These are phyloP conservation scores for Kandelia obovata DNA, from an alignment of 345 rosid genomes.

Conservation along the genomic window DNA sequence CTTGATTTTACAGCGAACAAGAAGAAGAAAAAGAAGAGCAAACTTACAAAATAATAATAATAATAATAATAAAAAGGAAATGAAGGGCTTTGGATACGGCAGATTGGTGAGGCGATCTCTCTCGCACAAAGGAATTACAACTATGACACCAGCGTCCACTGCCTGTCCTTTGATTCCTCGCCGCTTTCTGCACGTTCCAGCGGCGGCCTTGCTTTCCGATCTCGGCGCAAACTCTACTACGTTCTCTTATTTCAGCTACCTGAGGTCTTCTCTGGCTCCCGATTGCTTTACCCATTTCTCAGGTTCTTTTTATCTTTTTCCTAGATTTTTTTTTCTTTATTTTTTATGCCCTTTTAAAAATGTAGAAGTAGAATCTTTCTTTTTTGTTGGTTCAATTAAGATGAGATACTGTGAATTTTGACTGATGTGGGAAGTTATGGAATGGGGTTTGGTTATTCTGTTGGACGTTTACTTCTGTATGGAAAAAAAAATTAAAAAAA, in stretches of 20 bases:
- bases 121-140: background rate
- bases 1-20: too few relatives aligned
- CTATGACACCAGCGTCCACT: too few relatives aligned
- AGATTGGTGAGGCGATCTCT: slow-evolving; percentile 22
- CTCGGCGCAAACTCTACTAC: background rate
- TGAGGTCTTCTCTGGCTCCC: slow-evolving; percentile 10
- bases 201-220: slow-evolving; percentile 8
- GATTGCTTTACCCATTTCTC: slow-evolving; percentile 30
- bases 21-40: too few relatives aligned
- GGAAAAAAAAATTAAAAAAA: too few relatives aligned
- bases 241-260: slow-evolving; percentile 3
- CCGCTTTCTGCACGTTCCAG: slow-evolving; percentile 37
- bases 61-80: background rate
- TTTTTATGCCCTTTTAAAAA: background rate
- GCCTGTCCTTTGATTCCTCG: slow-evolving; percentile 16
- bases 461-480: too few relatives aligned
- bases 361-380: too few relatives aligned
- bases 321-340: background rate
- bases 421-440: too few relatives aligned
- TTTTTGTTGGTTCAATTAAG: too few relatives aligned
- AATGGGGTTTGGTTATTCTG: too few relatives aligned
- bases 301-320: slow-evolving; percentile 28
- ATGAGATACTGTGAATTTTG: too few relatives aligned
- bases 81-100: slow-evolving; percentile 20
- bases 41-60: too few relatives aligned